Percentiles rank a stretch among this genome's conserved stretches.
Evolutionary conservation across 1,284 basidiomycete genomes (phyloP).

Genomic region (Ceratobasidium sp.): DNA sequence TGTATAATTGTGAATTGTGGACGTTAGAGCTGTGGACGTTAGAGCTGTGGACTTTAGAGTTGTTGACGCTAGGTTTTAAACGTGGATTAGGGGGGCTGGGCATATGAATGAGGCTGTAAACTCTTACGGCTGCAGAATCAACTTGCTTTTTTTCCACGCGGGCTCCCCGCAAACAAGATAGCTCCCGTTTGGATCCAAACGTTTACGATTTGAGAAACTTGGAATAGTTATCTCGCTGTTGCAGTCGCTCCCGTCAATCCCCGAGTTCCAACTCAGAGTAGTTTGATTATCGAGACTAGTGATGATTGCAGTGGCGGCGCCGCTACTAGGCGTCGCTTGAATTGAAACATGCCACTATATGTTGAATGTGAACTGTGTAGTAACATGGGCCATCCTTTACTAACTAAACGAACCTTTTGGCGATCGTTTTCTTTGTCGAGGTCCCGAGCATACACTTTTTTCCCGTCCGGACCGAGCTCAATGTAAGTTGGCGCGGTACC

Average conservation of each 20-base stretch:
- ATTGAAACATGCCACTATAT: background rate
- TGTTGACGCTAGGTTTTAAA: too few species aligned
- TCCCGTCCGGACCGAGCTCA: too few species aligned
- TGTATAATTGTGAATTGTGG: too few species aligned
- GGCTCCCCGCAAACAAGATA: background rate
- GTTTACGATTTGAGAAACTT: background rate
- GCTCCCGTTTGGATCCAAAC: background rate
- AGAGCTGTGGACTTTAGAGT: too few species aligned
- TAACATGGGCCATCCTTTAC: too few species aligned
- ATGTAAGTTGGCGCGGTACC: too few species aligned
- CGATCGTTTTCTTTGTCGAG: too few species aligned
- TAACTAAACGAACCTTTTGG: background rate
- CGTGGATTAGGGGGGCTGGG: background rate
- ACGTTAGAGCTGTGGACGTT: too few species aligned
- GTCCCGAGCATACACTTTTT: too few species aligned
- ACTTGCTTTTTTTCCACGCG: background rate
- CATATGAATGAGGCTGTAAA: background rate
- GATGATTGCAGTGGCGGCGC: background rate
- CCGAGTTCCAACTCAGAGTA: background rate
- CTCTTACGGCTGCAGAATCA: background rate
- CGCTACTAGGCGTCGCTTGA: too few species aligned
- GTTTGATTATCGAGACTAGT: slow-evolving; percentile 2
- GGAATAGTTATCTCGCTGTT: background rate
- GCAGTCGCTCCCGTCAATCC: too few species aligned
- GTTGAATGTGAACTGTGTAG: background rate